A percentile compares a stretch with the other conserved stretches of the same genome.
Conservation (phyloP, 352 stramenopile genomes). For the Pythium folliculosum region DNA sequence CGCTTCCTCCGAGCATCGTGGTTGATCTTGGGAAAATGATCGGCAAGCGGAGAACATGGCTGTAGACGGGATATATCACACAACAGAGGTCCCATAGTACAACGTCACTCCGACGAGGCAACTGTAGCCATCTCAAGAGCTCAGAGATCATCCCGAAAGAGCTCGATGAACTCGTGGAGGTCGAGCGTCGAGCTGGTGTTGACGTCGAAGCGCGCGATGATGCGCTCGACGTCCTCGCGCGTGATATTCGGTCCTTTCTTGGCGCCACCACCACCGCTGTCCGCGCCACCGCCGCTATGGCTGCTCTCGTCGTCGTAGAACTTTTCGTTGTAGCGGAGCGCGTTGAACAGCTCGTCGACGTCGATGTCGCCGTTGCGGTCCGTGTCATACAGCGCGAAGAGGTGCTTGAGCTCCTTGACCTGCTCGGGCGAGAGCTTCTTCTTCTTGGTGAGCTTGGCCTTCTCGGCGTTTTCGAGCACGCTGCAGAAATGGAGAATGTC, state of each 20-base stretch:
- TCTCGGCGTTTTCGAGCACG: slow-evolving; percentile 56
- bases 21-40: not conserved
- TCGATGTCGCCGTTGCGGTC: slow-evolving; percentile 75
- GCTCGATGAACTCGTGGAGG: slow-evolving; percentile 77
- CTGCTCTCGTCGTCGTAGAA: slow-evolving; percentile 55
- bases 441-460: slow-evolving; percentile 46
- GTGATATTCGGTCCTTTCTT: slow-evolving; percentile 32
- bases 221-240: slow-evolving; percentile 60
- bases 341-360: slow-evolving; percentile 63
- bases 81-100: not conserved
- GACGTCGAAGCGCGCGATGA: slow-evolving; percentile 76
- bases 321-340: slow-evolving; percentile 67
- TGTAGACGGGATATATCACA: not conserved
- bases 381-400: slow-evolving; percentile 76
- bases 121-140: slow-evolving; percentile 9
- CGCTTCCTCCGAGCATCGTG: not conserved
- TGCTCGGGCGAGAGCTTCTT: slow-evolving; percentile 58
- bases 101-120: slow-evolving; percentile 1
- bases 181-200: slow-evolving; percentile 77
- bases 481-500: slow-evolving; percentile 62
- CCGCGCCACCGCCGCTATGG: not conserved
- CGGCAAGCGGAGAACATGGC: not conserved
- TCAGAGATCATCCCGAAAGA: slow-evolving; percentile 74
- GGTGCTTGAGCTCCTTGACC: slow-evolving; percentile 55
- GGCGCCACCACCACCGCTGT: too few relatives aligned